phyloP scores from a whole-genome alignment of 2,329 filamentous ascomycete genomes.

The Botrytis medusae region DNA sequence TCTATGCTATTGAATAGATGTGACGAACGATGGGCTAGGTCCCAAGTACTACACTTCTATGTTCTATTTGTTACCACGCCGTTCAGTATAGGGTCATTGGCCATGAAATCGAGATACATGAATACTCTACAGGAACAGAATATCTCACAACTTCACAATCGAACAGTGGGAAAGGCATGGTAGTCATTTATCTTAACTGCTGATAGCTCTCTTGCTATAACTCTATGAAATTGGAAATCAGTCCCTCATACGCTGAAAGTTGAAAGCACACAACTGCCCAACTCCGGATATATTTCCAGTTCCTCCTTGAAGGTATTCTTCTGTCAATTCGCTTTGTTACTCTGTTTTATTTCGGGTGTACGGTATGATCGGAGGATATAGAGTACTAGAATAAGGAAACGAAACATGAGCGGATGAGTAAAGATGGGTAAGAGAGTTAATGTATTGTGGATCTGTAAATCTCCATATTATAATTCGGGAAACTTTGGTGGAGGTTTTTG shows the following conservation, averaged over 20 bases:
- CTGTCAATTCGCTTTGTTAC: not conserved
- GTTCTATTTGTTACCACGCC: not conserved
- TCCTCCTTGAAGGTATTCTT: not conserved
- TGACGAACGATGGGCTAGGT: not conserved
- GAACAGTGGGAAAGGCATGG: not conserved
- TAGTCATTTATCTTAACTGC: not conserved
- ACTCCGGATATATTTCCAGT: not conserved
- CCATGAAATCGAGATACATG: not conserved
- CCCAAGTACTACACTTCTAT: not conserved
- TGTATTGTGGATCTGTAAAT: no score
- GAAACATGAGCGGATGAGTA: fast-evolving
- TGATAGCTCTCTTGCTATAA: not conserved
- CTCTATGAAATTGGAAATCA: not conserved
- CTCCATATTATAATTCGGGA: not conserved
- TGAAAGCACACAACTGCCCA: no score
- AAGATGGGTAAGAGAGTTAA: no score
- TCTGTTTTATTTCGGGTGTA: not conserved
- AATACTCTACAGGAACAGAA: fast-evolving
- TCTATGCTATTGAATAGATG: not conserved
- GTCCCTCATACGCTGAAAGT: not conserved
- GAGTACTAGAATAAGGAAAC: not conserved
- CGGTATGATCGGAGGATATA: not conserved
- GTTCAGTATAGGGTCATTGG: not conserved
- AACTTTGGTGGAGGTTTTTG: no score
- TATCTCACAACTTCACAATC: not conserved